These are phyloP conservation scores for Geotrichum cucujoidarum DNA, from an alignment of 1,139 yeast species.

Conservation along the genomic window DNA sequence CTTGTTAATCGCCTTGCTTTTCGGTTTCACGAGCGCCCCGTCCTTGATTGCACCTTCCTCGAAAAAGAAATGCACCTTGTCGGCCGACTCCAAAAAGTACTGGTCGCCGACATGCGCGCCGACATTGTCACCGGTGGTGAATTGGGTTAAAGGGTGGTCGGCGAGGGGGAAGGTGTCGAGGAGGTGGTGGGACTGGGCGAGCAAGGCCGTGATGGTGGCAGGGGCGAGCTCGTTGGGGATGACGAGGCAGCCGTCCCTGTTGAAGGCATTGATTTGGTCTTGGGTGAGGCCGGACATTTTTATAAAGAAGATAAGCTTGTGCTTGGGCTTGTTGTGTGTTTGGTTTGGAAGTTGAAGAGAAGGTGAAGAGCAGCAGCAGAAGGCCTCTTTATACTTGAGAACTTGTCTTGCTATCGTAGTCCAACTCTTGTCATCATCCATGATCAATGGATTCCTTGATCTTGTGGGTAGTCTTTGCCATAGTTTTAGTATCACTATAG, in stretches of 20 bases:
- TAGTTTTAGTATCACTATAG: too few relatives aligned
- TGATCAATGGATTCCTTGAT: too few relatives aligned
- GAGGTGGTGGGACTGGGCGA: slow-evolving; percentile 44
- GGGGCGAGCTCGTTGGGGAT: slow-evolving; percentile 49
- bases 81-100: slow-evolving; percentile 65
- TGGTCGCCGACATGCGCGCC: slow-evolving; percentile 65
- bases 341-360: not conserved
- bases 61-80: slow-evolving; percentile 64
- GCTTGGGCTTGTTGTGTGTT: not conserved
- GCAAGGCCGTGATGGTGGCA: slow-evolving; percentile 41
- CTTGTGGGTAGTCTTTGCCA: too few relatives aligned
- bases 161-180: slow-evolving; percentile 48
- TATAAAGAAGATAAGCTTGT: slow-evolving; percentile 6
- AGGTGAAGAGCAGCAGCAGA: not conserved
- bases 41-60: slow-evolving; percentile 61
- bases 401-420: too few relatives aligned
- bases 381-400: not conserved
- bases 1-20: slow-evolving; percentile 61
- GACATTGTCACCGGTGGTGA: slow-evolving; percentile 48
- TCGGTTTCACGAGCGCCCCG: slow-evolving; percentile 49
- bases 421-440: too few relatives aligned
- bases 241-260: slow-evolving; percentile 59
- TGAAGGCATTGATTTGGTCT: slow-evolving; percentile 39
- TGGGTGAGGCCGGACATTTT: slow-evolving; percentile 28
- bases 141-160: slow-evolving; percentile 66